phyloP scores from a whole-genome alignment of 2,329 filamentous ascomycete genomes.

The Claviceps humidiphila region DNA sequence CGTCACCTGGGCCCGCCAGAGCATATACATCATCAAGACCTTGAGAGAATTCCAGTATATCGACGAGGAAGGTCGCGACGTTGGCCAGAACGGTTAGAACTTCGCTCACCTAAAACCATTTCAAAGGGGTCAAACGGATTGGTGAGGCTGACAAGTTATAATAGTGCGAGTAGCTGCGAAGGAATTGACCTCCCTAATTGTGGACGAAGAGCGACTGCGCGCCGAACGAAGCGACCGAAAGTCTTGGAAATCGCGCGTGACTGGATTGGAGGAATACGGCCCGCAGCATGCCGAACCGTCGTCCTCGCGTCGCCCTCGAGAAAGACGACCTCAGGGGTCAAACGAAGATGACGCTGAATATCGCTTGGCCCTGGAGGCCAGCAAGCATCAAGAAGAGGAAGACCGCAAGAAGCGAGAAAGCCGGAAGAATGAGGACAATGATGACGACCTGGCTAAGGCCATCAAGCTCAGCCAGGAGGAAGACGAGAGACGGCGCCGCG shows the following conservation, averaged over 20 bases:
- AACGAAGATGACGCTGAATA: conserved; percentile 89
- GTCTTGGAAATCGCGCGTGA: conserved; percentile 93
- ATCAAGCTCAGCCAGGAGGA: conserved; percentile 92
- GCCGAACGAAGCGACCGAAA: conserved; percentile 84
- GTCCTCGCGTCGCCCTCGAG: conserved; percentile 30
- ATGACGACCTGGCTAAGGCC: conserved; percentile 87
- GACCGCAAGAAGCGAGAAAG: conserved; percentile 62
- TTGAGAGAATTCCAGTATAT: conserved; percentile 93
- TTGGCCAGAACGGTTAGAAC: conserved; percentile 81
- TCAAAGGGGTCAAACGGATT: not conserved
- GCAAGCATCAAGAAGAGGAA: conserved; percentile 89
- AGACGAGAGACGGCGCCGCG: conserved; percentile 74
- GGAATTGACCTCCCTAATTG: conserved; percentile 79
- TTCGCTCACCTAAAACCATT: not conserved
- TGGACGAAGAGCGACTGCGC: conserved; percentile 86
- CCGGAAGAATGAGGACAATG: conserved; percentile 41
- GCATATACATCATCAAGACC: conserved; percentile 98
- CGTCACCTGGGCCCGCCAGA: conserved; percentile 95
- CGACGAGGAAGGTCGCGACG: conserved; percentile 88
- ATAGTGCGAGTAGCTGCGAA: conserved; percentile 90
- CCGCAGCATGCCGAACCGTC: conserved; percentile 30
- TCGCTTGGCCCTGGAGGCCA: conserved; percentile 80
- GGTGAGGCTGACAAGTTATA: conserved; percentile 6
- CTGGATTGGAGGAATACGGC: conserved; percentile 73
- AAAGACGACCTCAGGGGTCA: conserved; percentile 32